Base-by-base conservation (phyloP, 2,329 filamentous ascomycete genomes). In the Penicillium thymicola region DNA sequence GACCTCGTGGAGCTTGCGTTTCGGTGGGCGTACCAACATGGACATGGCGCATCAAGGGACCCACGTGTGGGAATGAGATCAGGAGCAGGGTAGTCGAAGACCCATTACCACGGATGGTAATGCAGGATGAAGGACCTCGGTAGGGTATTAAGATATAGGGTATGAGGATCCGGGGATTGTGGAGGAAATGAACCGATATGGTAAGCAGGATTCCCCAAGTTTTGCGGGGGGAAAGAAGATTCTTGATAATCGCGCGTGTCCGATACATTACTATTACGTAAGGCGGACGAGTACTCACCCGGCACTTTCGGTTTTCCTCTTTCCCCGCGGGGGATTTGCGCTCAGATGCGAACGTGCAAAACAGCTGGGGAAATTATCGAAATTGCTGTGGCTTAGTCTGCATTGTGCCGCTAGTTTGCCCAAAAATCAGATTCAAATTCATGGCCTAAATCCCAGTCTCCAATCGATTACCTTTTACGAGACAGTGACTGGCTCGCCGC, bases 1-100 rank as follows among this genome's bases (percentile, higher is more conserved):
- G 21, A 64, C 51, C 48, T 71, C 65, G 42, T 65, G 59, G 23
- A 71, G 56, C 58, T 71, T 70, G 59, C 71, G 69, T 56, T 73
- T 73, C 25, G 62, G 59, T 27, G 68, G 68, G 38, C 68, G 67
- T 47, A 65, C 66, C 37, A 72, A 59, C 41, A 71, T 62, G 37
- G 71, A 72, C 71, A 73, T 66, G 57, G 54, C 49, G 54, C 27
- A 47, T 34, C 2, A 32, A 46, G 47, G 27, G 44, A 34, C 32
- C 34, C 27, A 25, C 4, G 34, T 21, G 18, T 16, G 16, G 47
- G 34, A 41, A 51, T 30, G 27, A 14, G 30, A n/a, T 57, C 37
- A 55, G 30, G 25, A 21, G 43, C 27, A 34, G 23, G 21, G 25
- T 46, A 16, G 38, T 48, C 32, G 36, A 46, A 30, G 36, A 46